phyloP scores from a whole-genome alignment of 2,329 filamentous ascomycete species.

The Lasiodiplodia theobromae region DNA sequence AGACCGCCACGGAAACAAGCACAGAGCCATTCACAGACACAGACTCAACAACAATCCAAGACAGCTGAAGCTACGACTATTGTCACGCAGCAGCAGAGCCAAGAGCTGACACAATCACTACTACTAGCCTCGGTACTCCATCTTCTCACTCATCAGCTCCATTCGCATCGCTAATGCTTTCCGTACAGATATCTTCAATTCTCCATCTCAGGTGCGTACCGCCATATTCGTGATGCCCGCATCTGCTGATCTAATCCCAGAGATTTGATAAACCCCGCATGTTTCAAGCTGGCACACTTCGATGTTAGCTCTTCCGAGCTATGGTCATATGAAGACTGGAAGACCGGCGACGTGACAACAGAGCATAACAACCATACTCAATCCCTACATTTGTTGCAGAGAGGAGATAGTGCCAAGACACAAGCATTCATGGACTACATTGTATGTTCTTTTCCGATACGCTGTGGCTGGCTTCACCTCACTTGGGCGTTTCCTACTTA shows the following conservation, averaged over 20 bases:
- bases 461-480: not conserved
- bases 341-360: constrained; percentile 32
- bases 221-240: not conserved
- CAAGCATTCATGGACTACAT: constrained; percentile 57
- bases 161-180: not conserved
- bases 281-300: constrained; percentile 38
- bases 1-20: not conserved
- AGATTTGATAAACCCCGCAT: constrained; percentile 41
- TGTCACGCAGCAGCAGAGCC: constrained; percentile 53
- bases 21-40: constrained; percentile 38
- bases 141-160: no score
- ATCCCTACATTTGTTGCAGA: constrained; percentile 52
- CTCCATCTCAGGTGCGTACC: constrained; percentile 3
- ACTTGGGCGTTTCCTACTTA: not conserved
- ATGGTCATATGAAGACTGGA: constrained; percentile 38
- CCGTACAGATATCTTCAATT: not conserved
- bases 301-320: constrained; percentile 37
- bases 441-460: constrained; percentile 39
- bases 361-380: constrained; percentile 50
- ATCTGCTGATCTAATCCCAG: constrained; percentile 31
- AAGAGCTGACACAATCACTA: constrained; percentile 56
- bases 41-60: constrained; percentile 46
- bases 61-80: not conserved
- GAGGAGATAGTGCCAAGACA: constrained; percentile 49
- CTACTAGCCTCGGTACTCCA: constrained; percentile 53